phyloP scores from a whole-genome alignment of 495 filamentous ascomycete species.

The Penicillium paradoxum region DNA sequence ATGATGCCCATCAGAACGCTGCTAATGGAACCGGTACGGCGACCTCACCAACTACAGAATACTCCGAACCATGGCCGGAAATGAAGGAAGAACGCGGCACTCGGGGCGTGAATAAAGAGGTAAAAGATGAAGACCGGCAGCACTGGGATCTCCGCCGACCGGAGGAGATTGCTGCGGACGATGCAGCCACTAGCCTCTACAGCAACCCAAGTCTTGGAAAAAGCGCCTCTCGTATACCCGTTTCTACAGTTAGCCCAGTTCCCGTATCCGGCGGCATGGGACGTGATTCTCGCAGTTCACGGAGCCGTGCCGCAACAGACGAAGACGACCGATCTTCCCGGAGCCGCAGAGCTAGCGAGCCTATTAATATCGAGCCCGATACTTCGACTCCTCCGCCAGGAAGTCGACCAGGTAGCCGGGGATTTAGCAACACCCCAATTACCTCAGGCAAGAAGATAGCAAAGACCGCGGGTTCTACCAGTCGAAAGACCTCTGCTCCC shows the following conservation, averaged over 20 bases:
- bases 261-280: slow-evolving; percentile 60
- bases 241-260: slow-evolving; percentile 69
- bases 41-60: slow-evolving; percentile 31
- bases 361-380: slow-evolving; percentile 53
- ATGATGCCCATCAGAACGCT: slow-evolving; percentile 40
- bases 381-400: slow-evolving; percentile 42
- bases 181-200: slow-evolving; percentile 40
- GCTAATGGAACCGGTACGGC: slow-evolving; percentile 23
- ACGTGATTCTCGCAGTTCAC: slow-evolving; percentile 61
- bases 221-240: slow-evolving; percentile 73
- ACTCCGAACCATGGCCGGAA: slow-evolving; percentile 37
- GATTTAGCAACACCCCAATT: slow-evolving; percentile 24
- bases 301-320: slow-evolving; percentile 49
- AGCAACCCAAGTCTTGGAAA: slow-evolving; percentile 41
- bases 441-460: slow-evolving; percentile 35
- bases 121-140: slow-evolving; percentile 28
- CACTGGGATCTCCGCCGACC: slow-evolving; percentile 72
- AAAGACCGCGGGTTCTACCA: slow-evolving; percentile 42
- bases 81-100: slow-evolving; percentile 38
- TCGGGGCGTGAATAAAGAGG: slow-evolving; percentile 32
- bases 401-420: slow-evolving; percentile 44
- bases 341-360: slow-evolving; percentile 67
- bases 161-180: slow-evolving; percentile 72
- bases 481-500: slow-evolving; percentile 40
- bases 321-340: slow-evolving; percentile 55